phyloP scores from a whole-genome alignment of 495 filamentous ascomycete genomes.

The Annulohypoxylon bovei region DNA sequence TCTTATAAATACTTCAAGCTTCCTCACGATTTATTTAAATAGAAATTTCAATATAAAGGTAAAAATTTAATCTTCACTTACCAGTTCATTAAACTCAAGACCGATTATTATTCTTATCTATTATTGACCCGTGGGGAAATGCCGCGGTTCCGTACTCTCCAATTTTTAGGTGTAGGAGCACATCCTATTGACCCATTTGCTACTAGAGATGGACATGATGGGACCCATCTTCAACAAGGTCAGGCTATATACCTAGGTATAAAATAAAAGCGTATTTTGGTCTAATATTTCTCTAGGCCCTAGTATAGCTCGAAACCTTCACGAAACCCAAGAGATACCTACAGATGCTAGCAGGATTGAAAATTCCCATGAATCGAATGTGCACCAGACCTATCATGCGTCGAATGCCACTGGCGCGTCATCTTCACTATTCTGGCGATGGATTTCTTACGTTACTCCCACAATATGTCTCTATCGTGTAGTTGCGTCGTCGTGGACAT shows the following conservation, averaged over 20 bases:
- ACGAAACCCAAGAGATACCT: background rate
- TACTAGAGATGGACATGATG: background rate
- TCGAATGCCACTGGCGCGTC: background rate
- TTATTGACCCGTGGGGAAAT: background rate
- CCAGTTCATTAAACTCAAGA: background rate
- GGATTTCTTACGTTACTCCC: background rate
- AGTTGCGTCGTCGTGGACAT: background rate
- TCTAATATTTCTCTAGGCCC: background rate
- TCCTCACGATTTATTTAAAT: no score
- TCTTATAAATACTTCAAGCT: no score
- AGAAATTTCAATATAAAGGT: no score
- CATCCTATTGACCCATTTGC: background rate
- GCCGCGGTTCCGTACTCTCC: background rate
- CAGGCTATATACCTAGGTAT: background rate
- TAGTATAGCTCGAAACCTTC: background rate
- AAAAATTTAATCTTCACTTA: background rate
- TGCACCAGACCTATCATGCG: background rate
- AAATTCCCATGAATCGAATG: background rate
- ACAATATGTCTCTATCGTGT: background rate
- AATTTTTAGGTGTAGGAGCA: background rate
- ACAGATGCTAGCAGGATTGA: background rate
- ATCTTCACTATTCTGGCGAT: background rate
- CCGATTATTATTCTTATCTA: no score
- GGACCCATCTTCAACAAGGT: background rate
- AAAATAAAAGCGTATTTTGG: background rate